Base-by-base conservation (phyloP, 2,329 filamentous ascomycete genomes). In the Neoascochyta sp. region DNA sequence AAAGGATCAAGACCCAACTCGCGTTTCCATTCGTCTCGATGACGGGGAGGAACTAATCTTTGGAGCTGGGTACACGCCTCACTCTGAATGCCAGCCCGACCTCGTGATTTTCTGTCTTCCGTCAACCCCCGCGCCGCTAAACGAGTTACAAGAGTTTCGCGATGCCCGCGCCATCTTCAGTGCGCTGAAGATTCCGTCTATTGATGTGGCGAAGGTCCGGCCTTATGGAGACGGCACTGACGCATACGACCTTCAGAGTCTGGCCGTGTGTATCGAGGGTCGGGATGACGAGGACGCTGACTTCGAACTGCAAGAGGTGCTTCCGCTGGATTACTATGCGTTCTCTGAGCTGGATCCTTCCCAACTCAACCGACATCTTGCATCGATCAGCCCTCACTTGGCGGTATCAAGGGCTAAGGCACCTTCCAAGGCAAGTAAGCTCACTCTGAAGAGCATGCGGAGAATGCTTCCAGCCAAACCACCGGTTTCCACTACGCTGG, bases 311-410 rank as follows among this genome's bases (percentile, higher is more conserved):
- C 43, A 54, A 25, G 57, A 60, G 29, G 44, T 47, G 16, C 45
- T 63, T 20, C 60, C 57, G 9, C 43, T 63, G 21, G 54, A 62
- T 22, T 36, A 56, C 17, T 56, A 49, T 33, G 50, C 41, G 11
- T 60, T 64, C 32, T 42, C 50, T 12, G 44, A 50, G 9, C 47
- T 64, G 15, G 54, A 62, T 12, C 50, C 60, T 12, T 47, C 39
- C n/a, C 52, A 63, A 27, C 34, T 64, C 22, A 64, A 63, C 21
- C 56, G 60, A n/a, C 61, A 64, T 34, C 34, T 64, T 19, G 57
- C 58, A 19, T 41, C 43, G 13, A 53, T 63, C 25, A 57, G 47
- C 21, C 48, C 54, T 31, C 43, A 47, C 28, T 29, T 50, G 34
- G 25, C 40, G 19, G 29, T 29, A 12, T 24, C 34, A 27, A 12